Base-by-base conservation (phyloP, 108 stramenopile genomes). In the Hondaea fermentalgiana region DNA sequence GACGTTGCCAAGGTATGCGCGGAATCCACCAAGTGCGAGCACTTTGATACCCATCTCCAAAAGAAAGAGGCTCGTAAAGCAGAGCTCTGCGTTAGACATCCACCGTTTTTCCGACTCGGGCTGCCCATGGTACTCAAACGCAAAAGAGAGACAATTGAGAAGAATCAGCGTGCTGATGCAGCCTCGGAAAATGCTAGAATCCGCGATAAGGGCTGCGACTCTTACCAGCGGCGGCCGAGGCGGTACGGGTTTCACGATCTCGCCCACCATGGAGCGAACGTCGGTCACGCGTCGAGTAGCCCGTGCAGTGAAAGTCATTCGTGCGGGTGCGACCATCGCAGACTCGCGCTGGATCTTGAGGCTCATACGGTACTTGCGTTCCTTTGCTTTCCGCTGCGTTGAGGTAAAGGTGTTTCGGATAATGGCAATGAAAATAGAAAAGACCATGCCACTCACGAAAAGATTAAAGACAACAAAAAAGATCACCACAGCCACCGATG, bases 381-480 rank as follows among this genome's bases (percentile, higher is more conserved):
- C 64, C 0, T 8, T 17, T 6, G 64, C 17, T 10, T 69, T 45
- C 28, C 6, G 51, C 5, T 23, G 43, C 5, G 55, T 55, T 14
- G 88, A 5, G 43, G 44, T 23, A 5, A 51, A 44, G 12, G 72
- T 42, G n/a, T 28, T 10, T 53, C 49, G 47, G 12, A 25, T 91
- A 21, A 89, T 72, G 57, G 89, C 89, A 51, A 89, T 89, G 88
- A 92, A 92, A 44, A 58, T 89, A 87, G 87, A 51, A 29, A 91
- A 87, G 55, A 92, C 72, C 45, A 91, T 83, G 76, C 49, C 89
- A 51, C 88, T 88, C 44, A 92, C 88, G 57, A 92, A 91, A n/a
- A 92, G 91, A 83, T 91, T 92, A 60, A 91, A 89, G 35, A 91
- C 64, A n/a, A 92, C 44, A 72, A 88, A 90, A 5, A 88, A 91